These are phyloP conservation scores for Salix viminalis DNA, from an alignment of 345 rosid species.

Conservation along the genomic window DNA sequence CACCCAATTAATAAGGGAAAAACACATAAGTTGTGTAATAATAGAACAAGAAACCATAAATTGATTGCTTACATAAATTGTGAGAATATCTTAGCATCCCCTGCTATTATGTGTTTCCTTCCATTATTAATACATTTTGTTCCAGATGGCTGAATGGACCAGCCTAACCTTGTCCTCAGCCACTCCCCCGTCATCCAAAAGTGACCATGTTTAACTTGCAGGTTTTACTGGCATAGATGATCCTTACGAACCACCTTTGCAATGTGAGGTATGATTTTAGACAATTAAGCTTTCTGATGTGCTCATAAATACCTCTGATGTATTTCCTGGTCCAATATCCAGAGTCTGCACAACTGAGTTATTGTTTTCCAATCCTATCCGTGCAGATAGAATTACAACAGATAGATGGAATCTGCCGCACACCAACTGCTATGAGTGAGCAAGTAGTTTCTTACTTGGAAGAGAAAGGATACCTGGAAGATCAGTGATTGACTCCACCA, in stretches of 20 bases:
- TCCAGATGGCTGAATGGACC: neutral
- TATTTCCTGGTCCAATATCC: too few relatives aligned
- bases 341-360: neutral
- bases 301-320: neutral
- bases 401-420: conserved; percentile 63
- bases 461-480: conserved; percentile 63
- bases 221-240: conserved; percentile 97
- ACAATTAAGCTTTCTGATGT: neutral
- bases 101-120: neutral
- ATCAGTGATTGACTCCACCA: conserved; percentile 20
- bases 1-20: neutral
- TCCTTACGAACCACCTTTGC: conserved; percentile 80
- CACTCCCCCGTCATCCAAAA: neutral
- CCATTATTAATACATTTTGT: neutral
- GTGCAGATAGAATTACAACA: conserved; percentile 65
- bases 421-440: conserved; percentile 68
- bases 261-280: conserved; percentile 57
- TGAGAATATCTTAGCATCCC: too few relatives aligned
- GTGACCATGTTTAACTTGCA: conserved; percentile 20
- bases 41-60: neutral
- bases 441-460: conserved; percentile 65
- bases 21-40: neutral
- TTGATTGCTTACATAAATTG: neutral
- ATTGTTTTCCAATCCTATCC: neutral
- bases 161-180: neutral